Evolutionary conservation across 306 rosid species (phyloP), one percentile per base, ranked within the genome.

Genomic region (Fagus sylvatica): DNA sequence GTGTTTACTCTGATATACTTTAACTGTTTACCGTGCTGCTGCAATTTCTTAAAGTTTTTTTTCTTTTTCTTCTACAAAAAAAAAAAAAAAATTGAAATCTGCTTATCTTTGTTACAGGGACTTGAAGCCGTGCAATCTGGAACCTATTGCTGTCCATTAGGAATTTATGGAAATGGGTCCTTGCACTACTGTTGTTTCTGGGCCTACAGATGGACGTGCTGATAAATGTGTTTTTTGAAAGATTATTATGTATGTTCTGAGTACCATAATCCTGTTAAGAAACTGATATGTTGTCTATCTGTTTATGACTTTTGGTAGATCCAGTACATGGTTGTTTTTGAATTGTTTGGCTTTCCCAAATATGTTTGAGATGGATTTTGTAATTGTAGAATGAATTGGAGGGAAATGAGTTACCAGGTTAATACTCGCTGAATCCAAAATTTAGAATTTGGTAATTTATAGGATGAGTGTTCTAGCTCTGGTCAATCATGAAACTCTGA

Each of bases 201-300:
- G 65, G 55, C 51, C 49, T 65, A 42, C 4, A 30, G 72, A 60
- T 40, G 78, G 77, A 71, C 73, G 69, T 76, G 80, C 42, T 71
- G 30, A 77, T 60, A 37, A 36, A 41, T 53, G 69, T 80, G 43
- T 61, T n/a, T 66, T 68, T 59, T 53, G 39, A 30, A 69, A 43
- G 46, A 43, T 80, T 64, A 57, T 42, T 67, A 57, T 72, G 69
- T 78, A 22, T 83, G 85, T 76, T 79, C 59, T 22, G 77, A 78
- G 81, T 73, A 60, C 54, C 53, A 33, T 73, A 59, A 82, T 73
- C 83, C 55, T 72, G 54, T 53, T 56, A 82, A 71, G 81, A 69
- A 76, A 79, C 74, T 66, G 83, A 74, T 76, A 65, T 81, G 81
- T 85, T 84, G 77, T 41, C 15, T 3, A 54, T 33, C 51, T 19